These are phyloP conservation scores for Monilinia vaccinii-corymbosi DNA, from an alignment of 2,329 filamentous ascomycete species.

Conservation along the genomic window DNA sequence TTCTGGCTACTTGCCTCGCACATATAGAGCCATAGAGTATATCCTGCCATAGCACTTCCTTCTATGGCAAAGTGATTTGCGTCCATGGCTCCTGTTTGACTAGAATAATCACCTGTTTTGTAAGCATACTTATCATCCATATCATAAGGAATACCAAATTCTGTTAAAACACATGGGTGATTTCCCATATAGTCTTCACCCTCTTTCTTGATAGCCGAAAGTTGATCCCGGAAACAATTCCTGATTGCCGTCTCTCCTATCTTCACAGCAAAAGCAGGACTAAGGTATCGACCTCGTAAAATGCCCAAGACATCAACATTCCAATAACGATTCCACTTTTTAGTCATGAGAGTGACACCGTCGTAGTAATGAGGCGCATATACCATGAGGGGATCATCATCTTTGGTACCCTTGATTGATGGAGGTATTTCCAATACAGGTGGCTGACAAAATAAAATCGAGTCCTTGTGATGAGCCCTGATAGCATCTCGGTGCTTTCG, in stretches of 20 bases:
- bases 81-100: slow-evolving; percentile 85
- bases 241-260: slow-evolving; percentile 89
- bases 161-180: slow-evolving; percentile 82
- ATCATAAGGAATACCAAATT: slow-evolving; percentile 96
- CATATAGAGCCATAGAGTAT: slow-evolving; percentile 83
- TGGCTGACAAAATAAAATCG: slow-evolving; percentile 84
- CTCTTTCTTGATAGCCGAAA: slow-evolving; percentile 74
- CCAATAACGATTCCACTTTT: slow-evolving; percentile 97
- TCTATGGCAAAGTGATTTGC: slow-evolving; percentile 93
- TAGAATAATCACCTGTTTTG: slow-evolving; percentile 89
- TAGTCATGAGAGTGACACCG: slow-evolving; percentile 91
- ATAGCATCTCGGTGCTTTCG: slow-evolving; percentile 67
- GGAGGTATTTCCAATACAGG: slow-evolving; percentile 90
- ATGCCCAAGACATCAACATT: slow-evolving; percentile 95
- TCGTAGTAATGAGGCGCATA: slow-evolving; percentile 97
- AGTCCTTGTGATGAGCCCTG: slow-evolving; percentile 64
- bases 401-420: slow-evolving; percentile 71
- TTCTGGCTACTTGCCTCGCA: slow-evolving; percentile 44
- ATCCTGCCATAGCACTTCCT: slow-evolving; percentile 72
- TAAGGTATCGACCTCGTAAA: slow-evolving; percentile 77
- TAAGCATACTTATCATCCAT: slow-evolving; percentile 98
- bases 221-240: slow-evolving; percentile 84
- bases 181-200: slow-evolving; percentile 81
- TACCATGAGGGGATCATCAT: slow-evolving; percentile 83
- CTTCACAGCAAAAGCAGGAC: slow-evolving; percentile 85